These are phyloP conservation scores for Mycena haematopus DNA, from an alignment of 768 basidiomycete species.

Conservation along the genomic window DNA sequence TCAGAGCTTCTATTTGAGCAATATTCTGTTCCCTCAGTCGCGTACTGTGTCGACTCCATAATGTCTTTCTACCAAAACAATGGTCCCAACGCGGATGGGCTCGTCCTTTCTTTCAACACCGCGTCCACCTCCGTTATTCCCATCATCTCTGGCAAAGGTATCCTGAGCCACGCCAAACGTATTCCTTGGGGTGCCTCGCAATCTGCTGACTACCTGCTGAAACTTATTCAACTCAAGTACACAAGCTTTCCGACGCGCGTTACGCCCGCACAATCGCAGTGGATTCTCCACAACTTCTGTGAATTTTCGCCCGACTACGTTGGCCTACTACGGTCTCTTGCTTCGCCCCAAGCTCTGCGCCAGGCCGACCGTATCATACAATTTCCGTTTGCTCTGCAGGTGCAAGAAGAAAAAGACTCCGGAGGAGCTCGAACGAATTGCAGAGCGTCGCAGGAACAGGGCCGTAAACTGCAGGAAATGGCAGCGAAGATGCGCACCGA, in stretches of 20 bases:
- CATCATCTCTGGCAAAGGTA: conserved; percentile 79
- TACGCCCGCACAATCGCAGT: conserved; percentile 81
- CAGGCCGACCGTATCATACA: conserved; percentile 78
- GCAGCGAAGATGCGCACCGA: conserved; percentile 85
- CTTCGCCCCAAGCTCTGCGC: conserved; percentile 69
- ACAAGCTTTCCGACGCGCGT: conserved; percentile 90
- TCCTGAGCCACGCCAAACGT: conserved; percentile 86
- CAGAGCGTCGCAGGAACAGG: conserved; percentile 89
- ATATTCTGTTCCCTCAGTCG: conserved; percentile 84
- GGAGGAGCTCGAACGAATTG: conserved; percentile 80
- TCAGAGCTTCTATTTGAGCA: conserved; percentile 97
- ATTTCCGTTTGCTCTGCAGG: conserved; percentile 78
- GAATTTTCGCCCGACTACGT: conserved; percentile 83
- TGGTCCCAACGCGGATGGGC: conserved; percentile 66
- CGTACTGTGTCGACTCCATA: conserved; percentile 88
- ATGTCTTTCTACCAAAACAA: conserved; percentile 93
- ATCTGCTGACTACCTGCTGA: conserved; percentile 89
- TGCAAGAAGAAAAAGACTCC: conserved; percentile 86
- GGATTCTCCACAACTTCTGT: conserved; percentile 90
- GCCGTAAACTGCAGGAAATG: conserved; percentile 87
- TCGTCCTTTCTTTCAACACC: conserved; percentile 91
- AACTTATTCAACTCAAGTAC: conserved; percentile 94
- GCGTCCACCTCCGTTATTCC: conserved; percentile 92
- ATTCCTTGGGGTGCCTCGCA: conserved; percentile 95
- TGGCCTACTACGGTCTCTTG: conserved; percentile 66